Base-by-base conservation (phyloP, 2,329 filamentous ascomycete species). In the Sporothrix brasiliensis region DNA sequence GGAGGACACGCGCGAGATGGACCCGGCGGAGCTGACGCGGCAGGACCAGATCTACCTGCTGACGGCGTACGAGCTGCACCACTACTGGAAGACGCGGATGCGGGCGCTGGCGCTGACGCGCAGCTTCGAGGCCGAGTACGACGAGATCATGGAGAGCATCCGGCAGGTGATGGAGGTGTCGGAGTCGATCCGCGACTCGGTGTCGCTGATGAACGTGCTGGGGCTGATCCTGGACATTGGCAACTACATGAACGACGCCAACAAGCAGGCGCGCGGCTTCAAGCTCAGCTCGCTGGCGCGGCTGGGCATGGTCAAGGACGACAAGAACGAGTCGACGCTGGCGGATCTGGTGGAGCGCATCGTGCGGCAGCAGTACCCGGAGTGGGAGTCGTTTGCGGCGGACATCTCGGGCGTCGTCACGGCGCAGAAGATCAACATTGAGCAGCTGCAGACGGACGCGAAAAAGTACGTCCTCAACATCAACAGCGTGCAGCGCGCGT, bases 211-310 rank as follows among this genome's bases (percentile, higher is more conserved):
- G 90, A 97, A 97, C 74, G 93, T 99, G 61, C 88, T 99, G 70
- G 94, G 94, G 71, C 86, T 98, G 73, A 99, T 99, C 80, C 84
- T 99, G 76, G 94, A 97, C 79, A 97, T 99, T 77, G 95, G 95
- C 80, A 99, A 99, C 81, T 99, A 97, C 85, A 99, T 99, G 95
- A 99, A 99, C 84, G 95, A 98, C 78, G 91, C 94, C 69, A 98
- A 97, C 82, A 99, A 99, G 83, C 95, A 98, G 81, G 95, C 95
- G 4, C 92, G 91, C 71, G 95, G 95, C 73, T 99, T 99, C 89
- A 99, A 99, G 83, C 88, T 99, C 16, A 95, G 93, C 77, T 97
- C 95, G 6, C 89, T 99, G 65, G 92, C 92, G 39, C 89, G 95
- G 69, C 84, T 99, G 69, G 94, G 91, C 72, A 98, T 99, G 94